phyloP scores from a whole-genome alignment of 768 basidiomycete genomes.

The Leccinellum rugosiceps region DNA sequence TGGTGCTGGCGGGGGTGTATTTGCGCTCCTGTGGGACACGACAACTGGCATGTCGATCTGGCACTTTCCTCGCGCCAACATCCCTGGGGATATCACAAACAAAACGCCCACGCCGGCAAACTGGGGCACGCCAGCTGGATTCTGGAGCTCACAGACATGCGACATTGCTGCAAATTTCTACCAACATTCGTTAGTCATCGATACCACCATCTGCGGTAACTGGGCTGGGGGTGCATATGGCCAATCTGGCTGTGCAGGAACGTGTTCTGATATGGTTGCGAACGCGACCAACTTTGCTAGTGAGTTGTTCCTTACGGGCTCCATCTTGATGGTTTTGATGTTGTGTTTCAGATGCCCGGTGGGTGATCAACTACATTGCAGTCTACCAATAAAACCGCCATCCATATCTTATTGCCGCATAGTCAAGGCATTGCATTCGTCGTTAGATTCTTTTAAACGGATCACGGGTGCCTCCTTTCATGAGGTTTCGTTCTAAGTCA shows the following conservation, averaged over 20 bases:
- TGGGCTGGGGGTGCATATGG: conserved; percentile 28
- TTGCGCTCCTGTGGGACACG: conserved; percentile 51
- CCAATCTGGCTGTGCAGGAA: conserved; percentile 37
- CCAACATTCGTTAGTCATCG: conserved; percentile 47
- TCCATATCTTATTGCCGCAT: neutral
- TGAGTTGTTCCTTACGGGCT: conserved; percentile 20
- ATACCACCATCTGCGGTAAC: conserved; percentile 34
- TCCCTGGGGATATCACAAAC: conserved; percentile 50
- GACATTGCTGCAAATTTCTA: conserved; percentile 49
- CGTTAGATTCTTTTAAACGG: neutral
- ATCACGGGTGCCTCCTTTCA: conserved; percentile 3
- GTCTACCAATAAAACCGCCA: conserved; percentile 39
- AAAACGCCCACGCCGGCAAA: conserved; percentile 43
- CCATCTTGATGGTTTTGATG: neutral
- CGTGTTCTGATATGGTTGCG: conserved; percentile 46
- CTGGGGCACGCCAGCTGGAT: conserved; percentile 54
- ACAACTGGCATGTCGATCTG: conserved; percentile 49
- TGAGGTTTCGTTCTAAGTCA: neutral
- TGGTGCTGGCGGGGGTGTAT: conserved; percentile 47
- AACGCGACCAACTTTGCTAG: conserved; percentile 54
- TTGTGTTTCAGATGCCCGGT: conserved; percentile 44
- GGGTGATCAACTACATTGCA: conserved; percentile 55
- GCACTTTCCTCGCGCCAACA: conserved; percentile 49
- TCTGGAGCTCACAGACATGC: conserved; percentile 48
- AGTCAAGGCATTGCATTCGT: neutral